Conservation (phyloP, 2,329 filamentous ascomycete species). For the Fusarium denticulatum region DNA sequence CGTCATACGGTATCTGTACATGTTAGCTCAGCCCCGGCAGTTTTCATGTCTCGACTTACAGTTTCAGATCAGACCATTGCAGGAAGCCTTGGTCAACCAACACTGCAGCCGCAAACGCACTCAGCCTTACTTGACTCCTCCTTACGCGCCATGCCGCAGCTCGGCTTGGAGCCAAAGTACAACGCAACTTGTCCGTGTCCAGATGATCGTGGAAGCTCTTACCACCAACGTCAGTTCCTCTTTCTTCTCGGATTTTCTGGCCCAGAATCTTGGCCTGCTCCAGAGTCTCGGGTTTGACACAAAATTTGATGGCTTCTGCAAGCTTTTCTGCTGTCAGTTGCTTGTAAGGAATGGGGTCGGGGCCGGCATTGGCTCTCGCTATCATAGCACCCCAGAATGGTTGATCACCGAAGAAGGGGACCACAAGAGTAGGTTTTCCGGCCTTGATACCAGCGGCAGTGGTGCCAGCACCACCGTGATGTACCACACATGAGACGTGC, state of each 20-base stretch:
- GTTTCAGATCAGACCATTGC: constrained; percentile 75
- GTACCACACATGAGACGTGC: constrained; percentile 82
- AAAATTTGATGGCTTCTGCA: constrained; percentile 69
- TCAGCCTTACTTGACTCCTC: constrained; percentile 73
- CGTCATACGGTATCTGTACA: constrained; percentile 57
- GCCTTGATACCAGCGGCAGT: constrained; percentile 86
- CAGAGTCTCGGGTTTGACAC: constrained; percentile 68
- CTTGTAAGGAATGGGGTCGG: constrained; percentile 74
- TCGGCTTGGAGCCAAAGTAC: constrained; percentile 72
- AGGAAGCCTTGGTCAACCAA: constrained; percentile 72
- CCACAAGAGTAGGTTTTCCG: constrained; percentile 82
- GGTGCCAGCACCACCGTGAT: constrained; percentile 89
- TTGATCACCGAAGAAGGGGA: constrained; percentile 89
- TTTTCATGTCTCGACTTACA: constrained; percentile 59
- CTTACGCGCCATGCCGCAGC: constrained; percentile 80
- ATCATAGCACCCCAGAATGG: constrained; percentile 86
- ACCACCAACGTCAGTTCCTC: constrained; percentile 69
- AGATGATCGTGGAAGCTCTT: constrained; percentile 78
- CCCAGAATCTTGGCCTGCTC: constrained; percentile 68
- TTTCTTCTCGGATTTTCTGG: constrained; percentile 72
- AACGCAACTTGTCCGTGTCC: constrained; percentile 72
- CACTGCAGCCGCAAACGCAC: constrained; percentile 76
- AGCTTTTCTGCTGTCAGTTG: constrained; percentile 73
- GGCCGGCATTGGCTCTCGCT: constrained; percentile 75
- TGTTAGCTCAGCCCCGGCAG: constrained; percentile 2